Evolutionary conservation across 768 basidiomycete genomes (phyloP), one percentile per base, ranked within the genome.

Genomic region (Boletus vinaceobasis): DNA sequence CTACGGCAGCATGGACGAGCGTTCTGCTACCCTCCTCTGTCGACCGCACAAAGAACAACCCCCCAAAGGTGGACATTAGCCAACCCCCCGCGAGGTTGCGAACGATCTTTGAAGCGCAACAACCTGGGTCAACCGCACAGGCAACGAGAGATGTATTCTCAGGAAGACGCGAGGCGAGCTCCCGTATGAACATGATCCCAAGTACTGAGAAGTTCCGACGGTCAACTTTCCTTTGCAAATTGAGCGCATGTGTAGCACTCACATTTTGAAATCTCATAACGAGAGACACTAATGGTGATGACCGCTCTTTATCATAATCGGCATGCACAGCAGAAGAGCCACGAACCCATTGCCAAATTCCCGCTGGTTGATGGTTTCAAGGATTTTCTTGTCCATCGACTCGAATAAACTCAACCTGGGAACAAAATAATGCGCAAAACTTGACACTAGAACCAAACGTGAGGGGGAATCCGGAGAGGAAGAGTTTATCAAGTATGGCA

Each of bases 21-120:
- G 68, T 62, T n/a, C 72, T 67, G 48, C 71, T 67, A 14, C 75
- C 75, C 51, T 60, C 63, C 51, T 75, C 72, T 0, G 66, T 42
- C 5, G 74, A 63, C 11, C 72, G 64, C 1, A 64, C 66, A 15
- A 55, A 44, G 6, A 70, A 26, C 29, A 66, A 11, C 6, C 5
- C 37, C 19, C 53, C 58, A 7, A 65, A 39, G 8, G 49, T 1
- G 4, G 31, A 35, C 14, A 52, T n/a, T 2, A 57, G 0, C 51
- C 58, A 53, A 21, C 43, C 40, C 9, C 23, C 29, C 8, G 27
- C 29, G 2, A 42, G 36, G 8, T 55, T 49, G 29, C 71, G 67
- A 33, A 31, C 48, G 13, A 76, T 59, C 5, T 52, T 47, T 7
- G 74, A 71, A n/a, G 56, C 21, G 26, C 70, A 76, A 50, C 64